A percentile compares a stretch with the other conserved stretches of the same genome.
These are phyloP conservation scores for Globisporangium radiosum DNA, from an alignment of 352 stramenopile genomes.

Conservation along the genomic window DNA sequence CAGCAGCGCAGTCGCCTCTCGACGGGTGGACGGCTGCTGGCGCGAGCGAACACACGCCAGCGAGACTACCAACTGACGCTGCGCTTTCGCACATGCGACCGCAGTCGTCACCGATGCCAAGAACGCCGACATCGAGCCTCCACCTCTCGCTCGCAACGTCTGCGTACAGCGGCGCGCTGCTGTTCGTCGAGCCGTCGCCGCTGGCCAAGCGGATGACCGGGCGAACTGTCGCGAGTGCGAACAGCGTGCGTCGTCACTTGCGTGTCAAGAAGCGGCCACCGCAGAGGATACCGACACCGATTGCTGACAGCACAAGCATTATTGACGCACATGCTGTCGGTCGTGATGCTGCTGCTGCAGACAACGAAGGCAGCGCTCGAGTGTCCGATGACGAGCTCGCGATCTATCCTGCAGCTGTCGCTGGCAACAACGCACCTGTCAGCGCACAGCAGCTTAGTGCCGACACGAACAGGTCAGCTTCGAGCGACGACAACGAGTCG, in stretches of 20 bases:
- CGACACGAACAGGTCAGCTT: background rate
- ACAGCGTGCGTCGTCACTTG: conserved; percentile 19
- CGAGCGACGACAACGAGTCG: conserved; percentile 8
- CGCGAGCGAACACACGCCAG: background rate
- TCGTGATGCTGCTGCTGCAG: background rate
- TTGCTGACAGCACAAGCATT: background rate
- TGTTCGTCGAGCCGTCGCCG: conserved; percentile 46
- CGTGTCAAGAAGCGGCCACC: conserved; percentile 15
- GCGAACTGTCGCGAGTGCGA: conserved; percentile 24
- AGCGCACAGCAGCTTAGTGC: background rate
- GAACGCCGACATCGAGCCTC: background rate
- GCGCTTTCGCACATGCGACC: conserved; percentile 4
- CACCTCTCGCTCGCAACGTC: conserved; percentile 16
- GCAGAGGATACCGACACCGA: conserved; percentile 4
- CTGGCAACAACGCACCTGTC: background rate
- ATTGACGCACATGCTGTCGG: too few relatives aligned
- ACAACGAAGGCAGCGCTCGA: too few relatives aligned
- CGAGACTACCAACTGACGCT: background rate
- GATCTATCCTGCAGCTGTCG: background rate
- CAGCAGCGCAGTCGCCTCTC: background rate
- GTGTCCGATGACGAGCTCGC: too few relatives aligned
- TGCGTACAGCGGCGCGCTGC: conserved; percentile 24
- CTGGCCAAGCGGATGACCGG: conserved; percentile 29
- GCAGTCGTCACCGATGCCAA: conserved; percentile 3
- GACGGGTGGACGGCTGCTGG: too few relatives aligned